Percentiles rank a stretch among this genome's conserved stretches.
Evolutionary conservation across 345 rosid genomes (phyloP).

Genomic region (Aquilaria yunnanensis): DNA sequence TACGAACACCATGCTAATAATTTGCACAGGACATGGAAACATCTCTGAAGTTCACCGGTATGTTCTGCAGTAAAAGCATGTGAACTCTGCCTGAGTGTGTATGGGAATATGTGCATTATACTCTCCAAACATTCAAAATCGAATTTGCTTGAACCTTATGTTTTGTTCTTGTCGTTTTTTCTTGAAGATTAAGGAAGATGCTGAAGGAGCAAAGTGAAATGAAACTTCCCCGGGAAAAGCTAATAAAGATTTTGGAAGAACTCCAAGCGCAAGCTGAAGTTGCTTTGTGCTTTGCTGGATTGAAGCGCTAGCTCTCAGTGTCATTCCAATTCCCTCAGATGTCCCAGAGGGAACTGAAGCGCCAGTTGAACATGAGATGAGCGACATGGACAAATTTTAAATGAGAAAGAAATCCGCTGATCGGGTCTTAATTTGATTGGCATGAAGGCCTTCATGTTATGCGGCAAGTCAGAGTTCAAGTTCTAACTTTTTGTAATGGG

Average conservation of each 20-base stretch:
- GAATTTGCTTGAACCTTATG: background rate
- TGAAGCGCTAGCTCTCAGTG: slow-evolving; percentile 34
- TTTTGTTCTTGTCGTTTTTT: slow-evolving; percentile 8
- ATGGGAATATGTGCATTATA: too few species aligned
- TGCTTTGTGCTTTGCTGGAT: slow-evolving; percentile 81
- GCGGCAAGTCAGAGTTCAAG: too few species aligned
- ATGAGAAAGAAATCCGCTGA: too few species aligned
- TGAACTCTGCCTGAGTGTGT: background rate
- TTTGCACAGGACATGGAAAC: slow-evolving; percentile 98
- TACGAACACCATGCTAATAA: slow-evolving; percentile 71
- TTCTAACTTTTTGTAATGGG: too few species aligned
- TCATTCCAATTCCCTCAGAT: too few species aligned
- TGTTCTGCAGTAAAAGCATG: background rate
- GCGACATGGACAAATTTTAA: too few species aligned
- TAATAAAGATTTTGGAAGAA: slow-evolving; percentile 84
- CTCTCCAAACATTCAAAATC: background rate
- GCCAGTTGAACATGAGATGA: too few species aligned
- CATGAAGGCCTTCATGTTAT: too few species aligned
- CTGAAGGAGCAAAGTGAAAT: slow-evolving; percentile 49
- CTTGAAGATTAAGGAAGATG: slow-evolving; percentile 70
- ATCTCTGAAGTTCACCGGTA: slow-evolving; percentile 78
- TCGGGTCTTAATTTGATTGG: too few species aligned
- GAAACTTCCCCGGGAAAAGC: slow-evolving; percentile 44
- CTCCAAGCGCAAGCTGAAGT: slow-evolving; percentile 97
- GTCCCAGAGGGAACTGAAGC: too few species aligned